A percentile compares a stretch with the other conserved stretches of the same genome.
phyloP scores from a whole-genome alignment of 805 yeast genomes.

The Diddensiella transvaalensis region DNA sequence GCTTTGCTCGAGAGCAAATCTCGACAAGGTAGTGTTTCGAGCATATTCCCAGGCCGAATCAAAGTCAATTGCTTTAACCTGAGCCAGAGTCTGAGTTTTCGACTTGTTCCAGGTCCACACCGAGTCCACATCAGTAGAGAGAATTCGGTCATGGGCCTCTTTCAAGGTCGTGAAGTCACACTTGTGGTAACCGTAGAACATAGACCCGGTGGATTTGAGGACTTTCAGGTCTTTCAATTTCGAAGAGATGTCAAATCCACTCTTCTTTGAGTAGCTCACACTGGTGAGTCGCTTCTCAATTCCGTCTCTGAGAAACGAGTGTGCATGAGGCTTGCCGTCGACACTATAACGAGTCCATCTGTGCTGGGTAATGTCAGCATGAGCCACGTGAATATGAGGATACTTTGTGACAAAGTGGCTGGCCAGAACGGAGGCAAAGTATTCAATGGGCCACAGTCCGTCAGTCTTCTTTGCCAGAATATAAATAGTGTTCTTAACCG shows the following conservation, averaged over 20 bases:
- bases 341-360: slow-evolving; percentile 78
- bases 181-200: slow-evolving; percentile 80
- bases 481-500: slow-evolving; percentile 83
- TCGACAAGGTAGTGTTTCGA: slow-evolving; percentile 63
- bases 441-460: slow-evolving; percentile 87
- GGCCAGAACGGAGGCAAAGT: slow-evolving; percentile 81
- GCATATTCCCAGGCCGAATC: slow-evolving; percentile 63
- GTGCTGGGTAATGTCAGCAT: slow-evolving; percentile 63
- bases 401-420: slow-evolving; percentile 77
- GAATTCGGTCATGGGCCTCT: slow-evolving; percentile 79
- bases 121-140: slow-evolving; percentile 82
- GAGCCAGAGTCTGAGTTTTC: slow-evolving; percentile 45
- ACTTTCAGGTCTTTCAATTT: slow-evolving; percentile 77
- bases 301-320: slow-evolving; percentile 83
- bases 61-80: slow-evolving; percentile 47
- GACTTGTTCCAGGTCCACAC: slow-evolving; percentile 61
- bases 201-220: slow-evolving; percentile 86
- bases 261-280: slow-evolving; percentile 28
- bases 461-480: slow-evolving; percentile 77
- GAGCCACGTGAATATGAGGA: slow-evolving; percentile 69
- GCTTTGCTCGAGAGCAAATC: slow-evolving; percentile 81
- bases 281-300: slow-evolving; percentile 65
- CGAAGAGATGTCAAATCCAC: slow-evolving; percentile 52
- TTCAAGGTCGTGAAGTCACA: slow-evolving; percentile 87
- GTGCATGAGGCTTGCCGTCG: slow-evolving; percentile 72